These are phyloP conservation scores for Septoria linicola DNA, from an alignment of 2,329 filamentous ascomycete genomes.

Conservation along the genomic window DNA sequence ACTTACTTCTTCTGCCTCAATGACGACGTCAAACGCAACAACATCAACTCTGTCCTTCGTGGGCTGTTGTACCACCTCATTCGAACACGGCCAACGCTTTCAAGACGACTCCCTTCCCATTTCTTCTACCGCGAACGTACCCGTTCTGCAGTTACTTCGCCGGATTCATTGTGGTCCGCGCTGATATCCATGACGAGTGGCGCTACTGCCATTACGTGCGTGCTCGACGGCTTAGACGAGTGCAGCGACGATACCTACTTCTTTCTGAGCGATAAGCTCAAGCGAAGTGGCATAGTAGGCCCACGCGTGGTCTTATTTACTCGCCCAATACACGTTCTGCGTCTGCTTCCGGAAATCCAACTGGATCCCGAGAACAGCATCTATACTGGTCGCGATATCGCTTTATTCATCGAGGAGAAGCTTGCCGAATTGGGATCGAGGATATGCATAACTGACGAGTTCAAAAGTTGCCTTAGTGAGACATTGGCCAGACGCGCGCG, in stretches of 20 bases:
- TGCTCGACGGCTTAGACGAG: slow-evolving; percentile 8
- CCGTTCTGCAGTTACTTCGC: not conserved
- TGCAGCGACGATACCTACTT: not conserved
- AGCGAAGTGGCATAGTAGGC: no score
- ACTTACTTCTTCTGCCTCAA: slow-evolving; percentile 5
- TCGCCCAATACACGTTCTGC: not conserved
- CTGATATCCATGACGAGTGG: not conserved
- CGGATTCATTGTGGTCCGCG: not conserved
- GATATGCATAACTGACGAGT: not conserved
- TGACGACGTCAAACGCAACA: not conserved
- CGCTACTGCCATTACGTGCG: not conserved
- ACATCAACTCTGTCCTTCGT: not conserved
- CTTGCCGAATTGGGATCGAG: not conserved
- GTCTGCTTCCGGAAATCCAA: not conserved
- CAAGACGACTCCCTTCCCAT: not conserved
- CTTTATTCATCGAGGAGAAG: not conserved
- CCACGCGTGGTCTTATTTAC: not conserved
- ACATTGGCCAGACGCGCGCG: not conserved
- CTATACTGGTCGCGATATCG: not conserved
- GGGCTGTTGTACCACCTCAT: not conserved
- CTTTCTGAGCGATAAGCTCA: not conserved
- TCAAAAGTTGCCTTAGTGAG: not conserved
- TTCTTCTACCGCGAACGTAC: not conserved
- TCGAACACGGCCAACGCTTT: not conserved
- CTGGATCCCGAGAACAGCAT: not conserved